Evolutionary conservation across 176 grass and related monocot genomes (phyloP).

Genomic region (Triticum monococcum): DNA sequence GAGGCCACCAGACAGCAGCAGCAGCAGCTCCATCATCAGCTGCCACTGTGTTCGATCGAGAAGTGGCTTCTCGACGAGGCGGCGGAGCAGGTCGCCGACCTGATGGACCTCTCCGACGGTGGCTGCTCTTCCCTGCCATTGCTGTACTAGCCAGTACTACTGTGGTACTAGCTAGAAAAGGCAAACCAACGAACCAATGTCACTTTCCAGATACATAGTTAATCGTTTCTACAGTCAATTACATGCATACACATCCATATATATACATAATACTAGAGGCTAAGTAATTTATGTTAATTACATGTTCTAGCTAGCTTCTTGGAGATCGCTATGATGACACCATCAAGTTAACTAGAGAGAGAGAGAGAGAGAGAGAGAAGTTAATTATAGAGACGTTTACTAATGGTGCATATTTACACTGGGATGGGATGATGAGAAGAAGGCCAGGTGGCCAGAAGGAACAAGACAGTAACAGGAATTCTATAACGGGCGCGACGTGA

Average conservation of each 20-base stretch:
- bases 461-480: conserved; percentile 22
- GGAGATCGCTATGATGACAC: neutral
- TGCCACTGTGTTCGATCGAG: conserved; percentile 60
- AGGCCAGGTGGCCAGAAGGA: neutral
- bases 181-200: neutral
- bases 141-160: conserved; percentile 30
- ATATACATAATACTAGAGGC: conserved; percentile 17
- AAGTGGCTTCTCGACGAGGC: conserved; percentile 80
- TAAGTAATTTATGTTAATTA: neutral
- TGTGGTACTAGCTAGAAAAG: conserved; percentile 26
- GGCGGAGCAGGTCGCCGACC: conserved; percentile 46
- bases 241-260: conserved; percentile 11
- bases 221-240: neutral
- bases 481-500: neutral
- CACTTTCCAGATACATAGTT: neutral
- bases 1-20: conserved; percentile 41
- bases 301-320: conserved; percentile 17
- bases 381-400: neutral
- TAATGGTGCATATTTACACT: conserved; percentile 13
- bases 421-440: neutral
- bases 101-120: conserved; percentile 47
- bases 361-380: neutral
- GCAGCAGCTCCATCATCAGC: conserved; percentile 16
- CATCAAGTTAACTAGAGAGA: neutral
- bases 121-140: conserved; percentile 47